Conservation (phyloP, 164 flowering plant genomes). For the Nymphaea thermarum region DNA sequence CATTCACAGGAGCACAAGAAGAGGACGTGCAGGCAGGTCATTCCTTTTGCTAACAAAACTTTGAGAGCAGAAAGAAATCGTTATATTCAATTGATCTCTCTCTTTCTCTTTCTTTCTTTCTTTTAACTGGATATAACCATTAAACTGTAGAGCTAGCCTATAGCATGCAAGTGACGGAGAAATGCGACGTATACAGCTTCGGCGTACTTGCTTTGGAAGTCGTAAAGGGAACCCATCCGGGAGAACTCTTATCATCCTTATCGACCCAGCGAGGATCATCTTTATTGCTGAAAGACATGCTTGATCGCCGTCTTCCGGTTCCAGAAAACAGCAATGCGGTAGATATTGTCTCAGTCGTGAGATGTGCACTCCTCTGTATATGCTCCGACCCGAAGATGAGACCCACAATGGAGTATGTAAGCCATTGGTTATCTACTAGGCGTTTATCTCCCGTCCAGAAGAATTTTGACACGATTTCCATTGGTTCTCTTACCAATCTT, state of each 20-base stretch:
- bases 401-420: background rate
- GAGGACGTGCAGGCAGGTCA: too few species aligned
- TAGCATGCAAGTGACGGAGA: constrained; percentile 2
- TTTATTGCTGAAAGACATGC: background rate
- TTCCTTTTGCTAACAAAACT: too few species aligned
- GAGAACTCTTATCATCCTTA: constrained; percentile 1
- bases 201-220: too few species aligned
- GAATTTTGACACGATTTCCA: too few species aligned
- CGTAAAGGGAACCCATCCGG: constrained; percentile 1
- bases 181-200: background rate
- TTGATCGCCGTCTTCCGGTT: constrained; percentile 4
- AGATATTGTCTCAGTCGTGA: background rate
- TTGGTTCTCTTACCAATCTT: too few species aligned
- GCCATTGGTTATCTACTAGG: too few species aligned
- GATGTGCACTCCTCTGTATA: background rate
- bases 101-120: too few species aligned
- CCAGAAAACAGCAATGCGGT: background rate
- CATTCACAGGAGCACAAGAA: too few species aligned
- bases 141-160: constrained; percentile 2
- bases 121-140: too few species aligned
- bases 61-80: too few species aligned
- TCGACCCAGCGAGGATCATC: background rate
- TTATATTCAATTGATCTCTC: too few species aligned
- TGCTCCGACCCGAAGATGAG: background rate
- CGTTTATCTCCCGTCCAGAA: too few species aligned